Evolutionary conservation across 176 grass and related monocot genomes (phyloP), one percentile per base, ranked within the genome.

Genomic region (Tillandsia fasciculata): DNA sequence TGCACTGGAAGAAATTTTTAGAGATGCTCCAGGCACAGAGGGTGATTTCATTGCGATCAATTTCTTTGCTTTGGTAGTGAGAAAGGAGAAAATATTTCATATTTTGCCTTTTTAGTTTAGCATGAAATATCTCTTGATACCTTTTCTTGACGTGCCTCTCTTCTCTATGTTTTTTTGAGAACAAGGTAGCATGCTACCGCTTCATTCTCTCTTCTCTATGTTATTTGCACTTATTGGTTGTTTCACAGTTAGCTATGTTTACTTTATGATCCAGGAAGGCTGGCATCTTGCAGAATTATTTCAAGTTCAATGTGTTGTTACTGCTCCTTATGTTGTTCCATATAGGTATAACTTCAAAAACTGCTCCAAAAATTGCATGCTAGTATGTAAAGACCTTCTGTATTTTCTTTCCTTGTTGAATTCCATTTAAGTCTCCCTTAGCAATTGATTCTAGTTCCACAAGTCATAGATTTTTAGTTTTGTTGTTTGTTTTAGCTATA

Each of bases 261-360:
- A 22, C n/a, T 15, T 75, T 48, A 67, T 81, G 71, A 70, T 78
- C 69, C 81, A 96, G 92, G 92, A 96, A 84, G 92, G 92, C 13
- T 96, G 92, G 88, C 88, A 96, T 78, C 88, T 96, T 82, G 85
- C 92, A 61, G 92, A 96, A 59, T 20, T 89, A 53, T 91, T 91
- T 52, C 92, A 91, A 74, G 78, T 96, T 76, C 81, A 74, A 66
- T 91, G 88, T 74, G 67, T 96, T 70, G 48, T 89, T 83, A 81
- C 86, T 85, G 81, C 88, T 80, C 78, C 92, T 47, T 96, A 96
- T 83, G 70, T 96, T 61, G 76, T 96, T 83, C 88, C 92, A 29
- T 96, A 96, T 69, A 96, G 92, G 88, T 96, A 88, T 77, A 20
- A 63, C 33, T 42, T 42, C 5, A 42, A 42, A n/a, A n/a, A n/a